Evolutionary conservation across 108 stramenopile genomes (phyloP).

Genomic region (Cyclotella choctawhatcheeana): DNA sequence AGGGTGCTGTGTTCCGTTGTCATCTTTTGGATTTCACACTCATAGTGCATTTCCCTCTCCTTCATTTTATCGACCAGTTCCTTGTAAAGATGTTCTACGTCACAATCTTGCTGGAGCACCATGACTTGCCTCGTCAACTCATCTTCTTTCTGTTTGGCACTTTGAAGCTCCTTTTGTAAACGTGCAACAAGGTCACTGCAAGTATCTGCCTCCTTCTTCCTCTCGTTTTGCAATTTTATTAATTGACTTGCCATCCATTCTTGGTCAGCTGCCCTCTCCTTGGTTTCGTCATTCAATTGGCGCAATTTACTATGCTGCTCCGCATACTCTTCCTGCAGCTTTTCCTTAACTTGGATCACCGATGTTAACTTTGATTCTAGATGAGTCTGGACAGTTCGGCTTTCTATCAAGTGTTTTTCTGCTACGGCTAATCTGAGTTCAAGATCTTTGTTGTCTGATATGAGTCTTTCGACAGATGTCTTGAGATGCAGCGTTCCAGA

Average conservation of each 20-base stretch:
- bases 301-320: not conserved
- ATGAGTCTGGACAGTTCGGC: conserved; percentile 18
- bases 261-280: not conserved
- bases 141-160: conserved; percentile 1
- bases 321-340: not conserved
- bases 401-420: conserved; percentile 19
- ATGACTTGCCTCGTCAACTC: conserved; percentile 30
- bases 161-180: not conserved
- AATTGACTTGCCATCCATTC: not conserved
- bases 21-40: conserved; percentile 19
- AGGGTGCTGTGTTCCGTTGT: not conserved
- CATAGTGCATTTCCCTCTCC: conserved; percentile 28
- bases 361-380: conserved; percentile 28
- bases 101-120: conserved; percentile 33
- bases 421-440: conserved; percentile 19
- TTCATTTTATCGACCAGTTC: conserved; percentile 42
- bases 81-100: conserved; percentile 22
- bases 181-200: not conserved
- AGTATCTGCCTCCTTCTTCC: not conserved
- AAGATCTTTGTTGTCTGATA: conserved; percentile 19
- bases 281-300: not conserved
- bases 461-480: conserved; percentile 10
- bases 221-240: not conserved
- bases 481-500: conserved; percentile 14
- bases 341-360: conserved; percentile 25